Percentiles rank a stretch among this genome's conserved stretches.
These are phyloP conservation scores for Malus hybrid DNA, from an alignment of 331 rosid species.

Conservation along the genomic window DNA sequence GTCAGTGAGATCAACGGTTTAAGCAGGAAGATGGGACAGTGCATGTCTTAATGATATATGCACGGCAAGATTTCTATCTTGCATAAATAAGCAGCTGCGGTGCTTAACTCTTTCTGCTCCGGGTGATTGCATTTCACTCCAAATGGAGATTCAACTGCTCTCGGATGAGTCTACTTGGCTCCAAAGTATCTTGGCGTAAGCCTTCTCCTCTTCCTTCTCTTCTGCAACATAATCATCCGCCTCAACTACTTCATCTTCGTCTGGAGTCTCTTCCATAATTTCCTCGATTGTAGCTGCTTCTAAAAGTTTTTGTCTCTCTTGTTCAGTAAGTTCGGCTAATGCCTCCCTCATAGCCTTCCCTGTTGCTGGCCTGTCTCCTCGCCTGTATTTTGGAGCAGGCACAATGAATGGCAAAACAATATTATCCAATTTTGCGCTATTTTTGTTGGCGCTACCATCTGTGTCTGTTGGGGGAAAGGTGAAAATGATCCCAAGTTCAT, in stretches of 20 bases:
- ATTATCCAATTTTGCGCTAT: conserved; percentile 38
- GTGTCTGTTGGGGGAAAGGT: conserved; percentile 50
- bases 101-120: neutral
- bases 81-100: neutral
- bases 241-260: conserved; percentile 51
- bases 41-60: neutral
- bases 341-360: conserved; percentile 67
- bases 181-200: conserved; percentile 64
- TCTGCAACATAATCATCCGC: conserved; percentile 29
- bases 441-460: conserved; percentile 11
- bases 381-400: conserved; percentile 76
- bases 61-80: neutral
- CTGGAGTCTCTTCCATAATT: conserved; percentile 46
- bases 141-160: conserved; percentile 19
- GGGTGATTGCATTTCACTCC: neutral
- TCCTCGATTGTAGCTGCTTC: conserved; percentile 23
- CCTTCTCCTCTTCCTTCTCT: conserved; percentile 79
- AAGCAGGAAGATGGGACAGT: neutral
- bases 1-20: neutral
- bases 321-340: conserved; percentile 37
- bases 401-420: conserved; percentile 63
- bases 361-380: conserved; percentile 69
- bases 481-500: conserved; percentile 78
- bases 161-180: conserved; percentile 54
- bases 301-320: conserved; percentile 22